Evolutionary conservation across 495 filamentous ascomycete species (phyloP), one percentile per base, ranked within the genome.

Genomic region (Penicillium dipodomyicola): DNA sequence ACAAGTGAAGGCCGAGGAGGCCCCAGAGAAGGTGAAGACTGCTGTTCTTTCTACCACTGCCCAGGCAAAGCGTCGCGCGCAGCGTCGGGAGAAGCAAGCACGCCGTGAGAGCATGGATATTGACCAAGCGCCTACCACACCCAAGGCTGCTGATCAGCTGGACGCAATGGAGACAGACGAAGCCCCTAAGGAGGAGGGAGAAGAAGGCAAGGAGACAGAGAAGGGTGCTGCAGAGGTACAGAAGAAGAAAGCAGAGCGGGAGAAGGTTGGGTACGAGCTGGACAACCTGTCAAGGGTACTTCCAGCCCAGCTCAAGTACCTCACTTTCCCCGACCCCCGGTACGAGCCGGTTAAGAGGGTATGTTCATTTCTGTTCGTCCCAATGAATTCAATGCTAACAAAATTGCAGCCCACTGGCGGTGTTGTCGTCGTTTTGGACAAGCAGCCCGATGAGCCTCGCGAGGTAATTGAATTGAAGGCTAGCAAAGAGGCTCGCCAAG

Each of bases 291-390:
- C 89, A 32, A 81, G 95, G 54, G 92, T 97, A 30, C 81, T 99
- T 20, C 95, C 93, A 1, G 87, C 84, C 52, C 95, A 99, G 77
- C 81, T 96, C 64, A 96, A 93, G 73, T 97, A 90, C 69, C 92
- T 97, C 67, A 95, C 83, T 67, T 96, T 97, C 81, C 77, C 80
- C 32, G 84, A 88, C 60, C 84, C 87, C 20, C 84, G 95, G 54
- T 97, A 96, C 70, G 87, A 89, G 80, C 93, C 95, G 29, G 92
- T 97, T 48, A 97, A 97, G 78, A 90, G 95, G 79, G 91, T 94
- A 77, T 69, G 82, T 74, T 57, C 62, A 52, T 39, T 46, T 30
- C 57, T 43, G 3, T 61, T 33, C 47, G 20, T 19, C 52, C 25
- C 48, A 42, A 59, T 35, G 4, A 49, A 46, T 37, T 27, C 19